Conservation (phyloP, 2,329 filamentous ascomycete species). For the Paecilomyces dactylethromorphus region DNA sequence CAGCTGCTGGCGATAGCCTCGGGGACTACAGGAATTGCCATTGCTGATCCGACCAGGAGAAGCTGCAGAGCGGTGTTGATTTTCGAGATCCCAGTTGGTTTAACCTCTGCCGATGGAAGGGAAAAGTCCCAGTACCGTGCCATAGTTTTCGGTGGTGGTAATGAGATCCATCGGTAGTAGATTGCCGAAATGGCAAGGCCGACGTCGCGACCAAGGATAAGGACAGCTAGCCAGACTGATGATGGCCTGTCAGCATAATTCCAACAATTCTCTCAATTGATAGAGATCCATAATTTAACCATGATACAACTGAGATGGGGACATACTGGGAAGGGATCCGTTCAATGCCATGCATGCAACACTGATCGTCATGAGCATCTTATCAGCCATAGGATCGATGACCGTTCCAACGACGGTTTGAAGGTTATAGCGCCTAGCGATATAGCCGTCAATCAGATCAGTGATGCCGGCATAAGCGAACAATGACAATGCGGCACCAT, state of each 20-base stretch:
- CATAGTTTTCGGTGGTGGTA: constrained; percentile 91
- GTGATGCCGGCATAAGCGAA: constrained; percentile 90
- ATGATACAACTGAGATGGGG: constrained; percentile 2
- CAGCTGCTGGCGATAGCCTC: constrained; percentile 47
- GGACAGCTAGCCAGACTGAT: constrained; percentile 76
- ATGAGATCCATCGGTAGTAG: constrained; percentile 91
- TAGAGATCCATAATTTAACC: neutral
- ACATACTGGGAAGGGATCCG: constrained; percentile 69
- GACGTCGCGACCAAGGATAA: constrained; percentile 85
- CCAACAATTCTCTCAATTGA: neutral
- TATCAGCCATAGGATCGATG: constrained; percentile 96
- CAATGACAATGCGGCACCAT: constrained; percentile 71
- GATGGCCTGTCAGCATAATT: neutral
- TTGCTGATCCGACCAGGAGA: constrained; percentile 75
- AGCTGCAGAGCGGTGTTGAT: constrained; percentile 92
- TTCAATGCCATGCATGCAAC: constrained; percentile 80
- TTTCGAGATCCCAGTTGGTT: constrained; percentile 41
- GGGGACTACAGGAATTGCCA: constrained; percentile 68
- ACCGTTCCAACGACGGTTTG: constrained; percentile 93
- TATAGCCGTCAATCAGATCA: constrained; percentile 88
- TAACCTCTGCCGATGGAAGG: constrained; percentile 52
- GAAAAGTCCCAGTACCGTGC: constrained; percentile 95
- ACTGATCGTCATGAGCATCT: constrained; percentile 87
- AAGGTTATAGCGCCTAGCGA: constrained; percentile 78
- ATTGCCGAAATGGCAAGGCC: constrained; percentile 78